Evolutionary conservation across 192 early-diverging fungal genomes (phyloP).

Genomic region (Funneliformis mosseae): DNA sequence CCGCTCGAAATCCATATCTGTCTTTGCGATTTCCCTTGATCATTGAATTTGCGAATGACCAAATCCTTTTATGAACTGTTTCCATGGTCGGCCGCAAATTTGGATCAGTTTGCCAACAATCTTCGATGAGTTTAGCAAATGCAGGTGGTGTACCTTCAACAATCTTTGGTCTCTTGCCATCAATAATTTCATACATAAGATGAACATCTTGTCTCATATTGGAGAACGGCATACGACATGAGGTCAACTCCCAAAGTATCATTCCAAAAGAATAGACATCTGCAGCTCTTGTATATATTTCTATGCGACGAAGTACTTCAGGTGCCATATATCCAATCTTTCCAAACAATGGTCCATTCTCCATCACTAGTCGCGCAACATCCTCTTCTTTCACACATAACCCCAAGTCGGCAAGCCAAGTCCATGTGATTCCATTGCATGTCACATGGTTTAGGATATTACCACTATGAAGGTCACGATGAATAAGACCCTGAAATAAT

Average conservation of each 20-base stretch:
- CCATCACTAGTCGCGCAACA: background rate
- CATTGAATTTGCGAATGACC: background rate
- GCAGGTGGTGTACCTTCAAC: slow-evolving; percentile 39
- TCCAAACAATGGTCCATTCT: background rate
- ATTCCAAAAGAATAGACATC: slow-evolving; percentile 27
- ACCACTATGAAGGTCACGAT: background rate
- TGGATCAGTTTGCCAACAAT: slow-evolving; percentile 47
- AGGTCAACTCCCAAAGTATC: slow-evolving; percentile 6
- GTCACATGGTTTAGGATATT: background rate
- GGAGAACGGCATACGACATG: background rate
- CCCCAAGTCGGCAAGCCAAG: background rate
- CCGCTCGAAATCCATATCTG: background rate
- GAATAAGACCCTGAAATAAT: background rate
- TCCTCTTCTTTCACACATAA: background rate
- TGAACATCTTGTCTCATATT: background rate
- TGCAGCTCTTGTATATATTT: background rate
- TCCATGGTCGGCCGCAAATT: slow-evolving; percentile 26
- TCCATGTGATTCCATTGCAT: background rate
- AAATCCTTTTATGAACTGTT: background rate
- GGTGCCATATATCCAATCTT: slow-evolving; percentile 9
- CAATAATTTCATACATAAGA: slow-evolving; percentile 31
- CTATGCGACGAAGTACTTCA: background rate
- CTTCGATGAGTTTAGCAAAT: slow-evolving; percentile 39
- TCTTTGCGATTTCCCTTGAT: background rate
- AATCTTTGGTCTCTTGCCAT: slow-evolving; percentile 34